phyloP scores from a whole-genome alignment of 495 filamentous ascomycete species.

The Melanomma pulvis-pyrius region DNA sequence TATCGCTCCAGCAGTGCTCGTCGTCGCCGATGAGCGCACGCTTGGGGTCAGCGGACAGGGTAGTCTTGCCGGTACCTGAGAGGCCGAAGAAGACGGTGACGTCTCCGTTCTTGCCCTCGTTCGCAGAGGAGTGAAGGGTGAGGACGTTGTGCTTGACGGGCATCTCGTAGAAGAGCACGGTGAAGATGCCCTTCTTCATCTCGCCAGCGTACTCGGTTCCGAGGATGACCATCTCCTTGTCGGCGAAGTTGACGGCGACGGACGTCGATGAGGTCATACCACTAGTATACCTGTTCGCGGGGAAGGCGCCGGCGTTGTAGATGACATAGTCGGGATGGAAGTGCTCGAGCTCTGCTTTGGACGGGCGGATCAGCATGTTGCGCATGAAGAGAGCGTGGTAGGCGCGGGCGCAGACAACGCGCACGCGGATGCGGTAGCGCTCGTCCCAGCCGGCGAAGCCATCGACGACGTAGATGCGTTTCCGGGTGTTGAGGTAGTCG shows the following conservation, averaged over 20 bases:
- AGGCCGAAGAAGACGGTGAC: slow-evolving; percentile 99
- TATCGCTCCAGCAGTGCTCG: slow-evolving; percentile 99
- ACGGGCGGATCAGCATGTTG: slow-evolving; percentile 98
- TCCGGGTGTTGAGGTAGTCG: slow-evolving; percentile 98
- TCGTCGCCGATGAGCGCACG: slow-evolving; percentile 96
- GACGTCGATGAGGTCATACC: slow-evolving; percentile 96
- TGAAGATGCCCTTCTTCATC: slow-evolving; percentile 99
- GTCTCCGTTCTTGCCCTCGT: slow-evolving; percentile 84
- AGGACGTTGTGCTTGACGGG: slow-evolving; percentile 98
- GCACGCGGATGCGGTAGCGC: slow-evolving; percentile 96
- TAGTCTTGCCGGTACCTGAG: slow-evolving; percentile 98
- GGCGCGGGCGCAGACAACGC: slow-evolving; percentile 96
- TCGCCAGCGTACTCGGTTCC: slow-evolving; percentile 95
- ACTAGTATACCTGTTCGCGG: slow-evolving; percentile 95
- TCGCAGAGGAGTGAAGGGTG: slow-evolving; percentile 93
- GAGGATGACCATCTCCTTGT: slow-evolving; percentile 97
- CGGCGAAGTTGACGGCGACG: slow-evolving; percentile 83
- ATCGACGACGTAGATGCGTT: slow-evolving; percentile 98
- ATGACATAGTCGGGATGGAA: slow-evolving; percentile 99
- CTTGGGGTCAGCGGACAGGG: slow-evolving; percentile 94
- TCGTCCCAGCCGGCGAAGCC: slow-evolving; percentile 98
- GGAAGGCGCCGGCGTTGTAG: slow-evolving; percentile 98
- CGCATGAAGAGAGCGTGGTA: slow-evolving; percentile 99
- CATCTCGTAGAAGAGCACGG: slow-evolving; percentile 99
- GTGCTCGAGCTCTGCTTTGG: slow-evolving; percentile 83